Evolutionary conservation across 208 protist species (phyloP).

Genomic region (Trypanosoma melophagium): DNA sequence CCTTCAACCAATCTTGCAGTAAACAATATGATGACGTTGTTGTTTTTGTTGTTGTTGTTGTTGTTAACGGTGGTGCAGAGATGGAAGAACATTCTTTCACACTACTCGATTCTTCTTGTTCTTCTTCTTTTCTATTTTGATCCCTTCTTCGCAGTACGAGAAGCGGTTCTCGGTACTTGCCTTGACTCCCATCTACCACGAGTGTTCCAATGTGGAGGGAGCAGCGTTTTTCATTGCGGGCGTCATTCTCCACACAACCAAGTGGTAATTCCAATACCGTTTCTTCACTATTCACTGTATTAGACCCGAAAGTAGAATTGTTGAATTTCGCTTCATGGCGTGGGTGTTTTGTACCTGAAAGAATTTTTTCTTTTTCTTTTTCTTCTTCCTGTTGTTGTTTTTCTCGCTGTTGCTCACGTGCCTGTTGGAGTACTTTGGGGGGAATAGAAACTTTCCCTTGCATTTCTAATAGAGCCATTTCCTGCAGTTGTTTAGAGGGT

Average conservation of each 20-base stretch:
- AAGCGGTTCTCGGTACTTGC: slow-evolving; percentile 35
- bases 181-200: slow-evolving; percentile 46
- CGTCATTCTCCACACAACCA: slow-evolving; percentile 51
- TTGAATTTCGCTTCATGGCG: not conserved
- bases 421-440: slow-evolving; percentile 29
- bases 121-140: not conserved
- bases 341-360: slow-evolving; percentile 4
- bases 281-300: slow-evolving; percentile 5
- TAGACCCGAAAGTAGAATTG: not conserved
- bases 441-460: slow-evolving; percentile 61
- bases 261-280: slow-evolving; percentile 35
- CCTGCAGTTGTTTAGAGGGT: slow-evolving; percentile 28
- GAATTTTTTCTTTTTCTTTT: not conserved
- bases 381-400: not conserved
- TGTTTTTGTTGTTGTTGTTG: not conserved
- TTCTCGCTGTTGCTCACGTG: slow-evolving; percentile 10
- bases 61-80: not conserved
- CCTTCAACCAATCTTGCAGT: slow-evolving; percentile 48
- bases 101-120: not conserved
- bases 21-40: slow-evolving; percentile 9
- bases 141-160: slow-evolving; percentile 36
- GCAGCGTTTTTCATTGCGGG: slow-evolving; percentile 43
- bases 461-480: slow-evolving; percentile 74
- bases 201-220: slow-evolving; percentile 68
- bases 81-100: not conserved